Evolutionary conservation across 2,329 filamentous ascomycete species (phyloP).

Genomic region (Ceratocystis destructans): DNA sequence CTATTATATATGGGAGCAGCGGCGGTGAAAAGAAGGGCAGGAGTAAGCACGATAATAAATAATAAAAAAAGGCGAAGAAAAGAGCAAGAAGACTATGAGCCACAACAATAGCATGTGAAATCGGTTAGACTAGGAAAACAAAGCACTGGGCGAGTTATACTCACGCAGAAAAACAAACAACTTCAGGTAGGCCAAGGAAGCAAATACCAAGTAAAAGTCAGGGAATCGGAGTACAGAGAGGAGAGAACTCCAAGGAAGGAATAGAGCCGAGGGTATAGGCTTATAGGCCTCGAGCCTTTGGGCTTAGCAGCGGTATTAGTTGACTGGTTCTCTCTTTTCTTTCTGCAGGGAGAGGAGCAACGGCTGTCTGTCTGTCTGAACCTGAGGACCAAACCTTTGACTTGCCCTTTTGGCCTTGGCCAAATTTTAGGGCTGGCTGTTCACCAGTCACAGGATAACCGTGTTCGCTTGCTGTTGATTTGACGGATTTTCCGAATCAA

Average conservation of each 20-base stretch:
- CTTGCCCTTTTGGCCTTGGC: neutral
- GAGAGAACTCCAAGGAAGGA: constrained; percentile 4
- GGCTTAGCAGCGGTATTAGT: too few relatives aligned
- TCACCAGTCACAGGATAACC: too few relatives aligned
- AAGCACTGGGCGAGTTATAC: neutral
- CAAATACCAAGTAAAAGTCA: neutral
- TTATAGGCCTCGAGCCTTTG: neutral
- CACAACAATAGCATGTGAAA: neutral
- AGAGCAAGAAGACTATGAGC: neutral
- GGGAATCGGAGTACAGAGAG: neutral
- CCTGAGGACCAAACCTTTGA: too few relatives aligned
- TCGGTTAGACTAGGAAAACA: neutral
- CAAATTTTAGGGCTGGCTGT: neutral
- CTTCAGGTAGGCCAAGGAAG: neutral
- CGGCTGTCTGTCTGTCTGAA: neutral
- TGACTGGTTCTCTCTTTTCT: too few relatives aligned
- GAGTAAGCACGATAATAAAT: neutral
- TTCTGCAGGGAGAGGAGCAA: neutral
- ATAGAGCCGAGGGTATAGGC: constrained; percentile 3
- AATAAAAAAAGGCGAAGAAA: neutral
- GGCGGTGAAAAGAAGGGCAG: neutral
- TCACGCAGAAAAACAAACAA: neutral
- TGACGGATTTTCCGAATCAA: constrained; percentile 1
- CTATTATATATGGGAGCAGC: neutral
- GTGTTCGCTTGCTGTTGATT: neutral